Conservation (phyloP, 2,329 filamentous ascomycete genomes). For the Chaetomium globosum region DNA sequence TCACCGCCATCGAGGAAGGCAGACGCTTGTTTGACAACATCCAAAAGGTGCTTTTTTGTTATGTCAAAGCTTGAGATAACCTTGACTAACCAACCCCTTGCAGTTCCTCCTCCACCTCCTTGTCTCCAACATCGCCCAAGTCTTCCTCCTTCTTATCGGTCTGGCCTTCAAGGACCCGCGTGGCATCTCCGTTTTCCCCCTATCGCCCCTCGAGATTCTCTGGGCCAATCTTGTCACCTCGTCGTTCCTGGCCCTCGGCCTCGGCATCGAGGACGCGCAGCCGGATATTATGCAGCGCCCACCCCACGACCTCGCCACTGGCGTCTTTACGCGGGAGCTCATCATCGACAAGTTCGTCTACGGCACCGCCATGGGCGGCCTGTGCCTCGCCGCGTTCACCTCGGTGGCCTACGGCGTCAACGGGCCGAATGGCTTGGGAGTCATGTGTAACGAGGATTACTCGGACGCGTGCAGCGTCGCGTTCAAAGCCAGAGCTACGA, state of each 20-base stretch:
- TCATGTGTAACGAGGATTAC: conserved; percentile 60
- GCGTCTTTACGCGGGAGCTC: conserved; percentile 66
- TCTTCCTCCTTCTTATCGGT: conserved; percentile 67
- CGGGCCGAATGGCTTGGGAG: conserved; percentile 54
- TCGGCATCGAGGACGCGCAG: conserved; percentile 70
- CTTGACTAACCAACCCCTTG: background rate
- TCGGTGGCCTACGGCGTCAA: conserved; percentile 57
- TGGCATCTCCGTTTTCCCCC: conserved; percentile 66
- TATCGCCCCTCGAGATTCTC: conserved; percentile 72
- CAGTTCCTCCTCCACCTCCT: conserved; percentile 67
- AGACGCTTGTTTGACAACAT: conserved; percentile 73
- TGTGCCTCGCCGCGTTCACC: conserved; percentile 64
- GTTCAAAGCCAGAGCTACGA: conserved; percentile 67
- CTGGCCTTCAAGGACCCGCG: conserved; percentile 66
- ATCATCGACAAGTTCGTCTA: conserved; percentile 69
- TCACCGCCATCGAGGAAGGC: conserved; percentile 72
- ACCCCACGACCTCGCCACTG: conserved; percentile 61
- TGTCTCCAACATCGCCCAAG: conserved; percentile 71
- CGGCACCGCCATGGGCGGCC: conserved; percentile 63
- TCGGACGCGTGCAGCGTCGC: conserved; percentile 56
- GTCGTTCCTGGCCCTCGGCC: conserved; percentile 69
- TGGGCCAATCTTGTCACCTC: conserved; percentile 78
- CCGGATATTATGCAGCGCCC: conserved; percentile 68
- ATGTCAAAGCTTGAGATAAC: background rate
- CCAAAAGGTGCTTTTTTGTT: conserved; percentile 59